A percentile compares a stretch with the other conserved stretches of the same genome.
Conservation (phyloP, 176 grass and related monocot genomes). For the Puccinellia tenuiflora region DNA sequence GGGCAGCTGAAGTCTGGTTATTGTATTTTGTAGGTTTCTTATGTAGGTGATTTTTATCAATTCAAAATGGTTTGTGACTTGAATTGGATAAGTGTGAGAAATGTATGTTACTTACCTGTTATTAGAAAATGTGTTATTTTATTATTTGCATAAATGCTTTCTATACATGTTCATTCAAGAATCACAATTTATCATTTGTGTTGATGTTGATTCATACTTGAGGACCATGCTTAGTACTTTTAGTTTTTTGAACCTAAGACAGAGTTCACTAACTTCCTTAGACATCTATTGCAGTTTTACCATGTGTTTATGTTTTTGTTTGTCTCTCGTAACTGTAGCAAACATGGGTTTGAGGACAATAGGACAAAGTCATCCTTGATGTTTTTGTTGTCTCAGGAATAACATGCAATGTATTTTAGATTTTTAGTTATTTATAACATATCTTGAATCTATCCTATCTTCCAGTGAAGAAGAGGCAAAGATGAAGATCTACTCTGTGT, state of each 20-base stretch:
- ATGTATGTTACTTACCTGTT: background rate
- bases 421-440: background rate
- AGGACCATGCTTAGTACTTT: background rate
- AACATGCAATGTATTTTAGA: background rate
- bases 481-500: constrained; percentile 85
- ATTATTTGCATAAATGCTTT: constrained; percentile 4
- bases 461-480: constrained; percentile 80
- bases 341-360: background rate
- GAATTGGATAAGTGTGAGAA: background rate
- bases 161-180: background rate
- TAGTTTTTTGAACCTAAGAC: background rate
- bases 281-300: background rate
- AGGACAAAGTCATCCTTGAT: background rate
- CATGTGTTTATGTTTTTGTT: background rate
- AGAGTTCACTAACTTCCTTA: background rate
- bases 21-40: background rate
- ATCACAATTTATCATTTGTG: background rate
- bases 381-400: background rate
- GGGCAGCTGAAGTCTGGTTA: background rate
- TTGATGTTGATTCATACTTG: background rate
- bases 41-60: background rate
- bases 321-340: background rate
- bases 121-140: background rate
- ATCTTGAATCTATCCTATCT: background rate
- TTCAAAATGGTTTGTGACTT: background rate